Percentiles rank a stretch among this genome's conserved stretches.
Evolutionary conservation across 1,284 basidiomycete species (phyloP).

Genomic region (Heterobasidion parviporum): DNA sequence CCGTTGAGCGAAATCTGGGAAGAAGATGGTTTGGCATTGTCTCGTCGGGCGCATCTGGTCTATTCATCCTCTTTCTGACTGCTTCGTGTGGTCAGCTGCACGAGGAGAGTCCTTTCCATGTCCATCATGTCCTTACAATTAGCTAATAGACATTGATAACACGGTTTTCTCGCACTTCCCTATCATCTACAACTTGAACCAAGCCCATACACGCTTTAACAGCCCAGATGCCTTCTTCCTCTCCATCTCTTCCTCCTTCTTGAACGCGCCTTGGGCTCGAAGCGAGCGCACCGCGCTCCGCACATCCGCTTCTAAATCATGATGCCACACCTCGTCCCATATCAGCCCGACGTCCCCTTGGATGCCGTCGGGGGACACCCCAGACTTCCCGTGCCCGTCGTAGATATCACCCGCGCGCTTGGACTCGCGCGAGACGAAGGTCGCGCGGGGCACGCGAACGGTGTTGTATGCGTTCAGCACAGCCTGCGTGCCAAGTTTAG

Average conservation of each 20-base stretch:
- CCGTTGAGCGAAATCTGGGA: background rate
- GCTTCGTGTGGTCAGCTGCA: no score
- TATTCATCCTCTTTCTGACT: no score
- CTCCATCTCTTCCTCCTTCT: background rate
- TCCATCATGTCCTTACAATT: no score
- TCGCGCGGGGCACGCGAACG: constrained; percentile 36
- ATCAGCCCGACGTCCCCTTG: constrained; percentile 24
- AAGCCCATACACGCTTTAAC: no score
- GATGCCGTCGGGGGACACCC: constrained; percentile 12
- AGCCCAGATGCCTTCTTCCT: background rate
- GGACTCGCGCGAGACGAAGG: constrained; percentile 34
- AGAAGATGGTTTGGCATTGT: background rate
- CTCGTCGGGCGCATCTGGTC: no score
- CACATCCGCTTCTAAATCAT: constrained; percentile 33
- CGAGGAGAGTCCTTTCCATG: no score
- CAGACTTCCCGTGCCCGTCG: constrained; percentile 17
- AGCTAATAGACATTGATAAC: no score
- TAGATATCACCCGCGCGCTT: constrained; percentile 26
- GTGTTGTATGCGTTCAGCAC: constrained; percentile 36
- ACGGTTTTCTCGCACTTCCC: no score
- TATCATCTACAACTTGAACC: no score
- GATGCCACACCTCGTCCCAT: constrained; percentile 41
- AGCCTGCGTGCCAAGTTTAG: constrained; percentile 18
- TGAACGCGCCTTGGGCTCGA: constrained; percentile 14
- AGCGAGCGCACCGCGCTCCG: constrained; percentile 18